These are phyloP conservation scores for Leptographium wingfieldii DNA, from an alignment of 2,329 filamentous ascomycete genomes.

Conservation along the genomic window DNA sequence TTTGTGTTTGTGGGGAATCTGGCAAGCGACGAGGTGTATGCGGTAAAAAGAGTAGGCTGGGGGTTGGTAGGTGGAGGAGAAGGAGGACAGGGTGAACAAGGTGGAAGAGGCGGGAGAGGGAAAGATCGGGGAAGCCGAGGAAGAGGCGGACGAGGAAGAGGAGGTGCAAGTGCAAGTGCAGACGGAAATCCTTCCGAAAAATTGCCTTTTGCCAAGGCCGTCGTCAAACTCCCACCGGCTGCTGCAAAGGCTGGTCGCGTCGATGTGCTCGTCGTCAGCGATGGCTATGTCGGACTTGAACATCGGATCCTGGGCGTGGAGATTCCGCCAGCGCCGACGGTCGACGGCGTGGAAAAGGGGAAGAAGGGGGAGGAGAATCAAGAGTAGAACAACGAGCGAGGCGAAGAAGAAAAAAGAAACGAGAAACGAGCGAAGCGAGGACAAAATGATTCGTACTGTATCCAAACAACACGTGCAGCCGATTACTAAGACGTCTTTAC, in stretches of 20 bases:
- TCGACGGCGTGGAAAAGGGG: slow-evolving; percentile 30
- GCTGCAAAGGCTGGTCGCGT: slow-evolving; percentile 44
- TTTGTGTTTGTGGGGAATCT: slow-evolving; percentile 67
- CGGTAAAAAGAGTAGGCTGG: slow-evolving; percentile 80
- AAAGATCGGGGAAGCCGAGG: background rate
- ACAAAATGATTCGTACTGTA: too few relatives aligned
- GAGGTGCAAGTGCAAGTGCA: slow-evolving; percentile 16
- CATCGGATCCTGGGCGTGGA: slow-evolving; percentile 35
- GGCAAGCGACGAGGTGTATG: slow-evolving; percentile 62
- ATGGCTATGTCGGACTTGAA: slow-evolving; percentile 72
- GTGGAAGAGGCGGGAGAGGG: background rate
- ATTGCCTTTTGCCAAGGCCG: slow-evolving; percentile 37
- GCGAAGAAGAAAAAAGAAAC: too few relatives aligned
- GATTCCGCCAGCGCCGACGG: slow-evolving; percentile 35
- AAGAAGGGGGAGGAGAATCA: too few relatives aligned
- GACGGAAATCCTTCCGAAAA: too few relatives aligned
- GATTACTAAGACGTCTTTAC: too few relatives aligned
- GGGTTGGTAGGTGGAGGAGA: slow-evolving; percentile 6
- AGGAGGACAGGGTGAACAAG: background rate
- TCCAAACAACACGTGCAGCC: too few relatives aligned
- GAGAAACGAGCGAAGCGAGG: too few relatives aligned
- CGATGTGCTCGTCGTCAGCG: slow-evolving; percentile 68
- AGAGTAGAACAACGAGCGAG: too few relatives aligned
- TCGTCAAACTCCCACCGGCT: slow-evolving; percentile 46
- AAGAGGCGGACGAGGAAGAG: background rate